Percentiles rank a stretch among this genome's conserved stretches.
Evolutionary conservation across 768 basidiomycete species (phyloP).

Genomic region (Glaciozyma martinii): DNA sequence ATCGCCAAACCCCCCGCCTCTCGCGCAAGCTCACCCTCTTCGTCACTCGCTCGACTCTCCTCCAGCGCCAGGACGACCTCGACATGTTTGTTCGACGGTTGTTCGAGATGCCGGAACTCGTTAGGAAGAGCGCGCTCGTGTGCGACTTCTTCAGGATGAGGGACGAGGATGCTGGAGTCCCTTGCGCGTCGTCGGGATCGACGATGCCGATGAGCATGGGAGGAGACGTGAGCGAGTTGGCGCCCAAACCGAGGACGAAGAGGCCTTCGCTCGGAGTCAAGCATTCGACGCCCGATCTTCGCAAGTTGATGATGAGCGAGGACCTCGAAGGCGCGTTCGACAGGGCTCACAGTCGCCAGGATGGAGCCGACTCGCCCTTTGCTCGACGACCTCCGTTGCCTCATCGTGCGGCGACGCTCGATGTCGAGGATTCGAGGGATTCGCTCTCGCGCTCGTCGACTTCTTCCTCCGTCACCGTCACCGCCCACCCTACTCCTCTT

Average conservation of each 20-base stretch:
- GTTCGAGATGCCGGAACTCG: constrained; percentile 18
- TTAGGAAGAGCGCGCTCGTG: constrained; percentile 18
- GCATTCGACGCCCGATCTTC: constrained; percentile 18
- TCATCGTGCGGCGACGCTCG: not conserved
- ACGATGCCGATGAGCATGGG: not conserved
- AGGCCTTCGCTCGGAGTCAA: constrained; percentile 17
- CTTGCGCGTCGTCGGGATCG: not conserved
- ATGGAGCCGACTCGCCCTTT: not conserved
- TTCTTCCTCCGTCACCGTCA: constrained; percentile 2
- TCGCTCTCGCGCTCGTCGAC: not conserved
- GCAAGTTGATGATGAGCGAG: not conserved
- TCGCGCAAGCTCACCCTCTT: constrained; percentile 22
- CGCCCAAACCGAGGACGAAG: not conserved
- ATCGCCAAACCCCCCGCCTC: constrained; percentile 19
- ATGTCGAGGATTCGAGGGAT: not conserved
- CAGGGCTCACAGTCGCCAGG: not conserved
- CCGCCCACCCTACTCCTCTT: not conserved
- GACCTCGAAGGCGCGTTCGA: not conserved
- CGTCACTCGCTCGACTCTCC: constrained; percentile 18
- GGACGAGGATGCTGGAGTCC: not conserved
- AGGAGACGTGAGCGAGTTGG: not conserved
- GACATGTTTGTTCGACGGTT: constrained; percentile 22
- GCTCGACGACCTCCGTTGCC: not conserved
- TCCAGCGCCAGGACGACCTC: constrained; percentile 22
- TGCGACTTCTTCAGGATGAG: constrained; percentile 23